Conservation (phyloP, 352 stramenopile species). For the Phytophthora chlamydospora region DNA sequence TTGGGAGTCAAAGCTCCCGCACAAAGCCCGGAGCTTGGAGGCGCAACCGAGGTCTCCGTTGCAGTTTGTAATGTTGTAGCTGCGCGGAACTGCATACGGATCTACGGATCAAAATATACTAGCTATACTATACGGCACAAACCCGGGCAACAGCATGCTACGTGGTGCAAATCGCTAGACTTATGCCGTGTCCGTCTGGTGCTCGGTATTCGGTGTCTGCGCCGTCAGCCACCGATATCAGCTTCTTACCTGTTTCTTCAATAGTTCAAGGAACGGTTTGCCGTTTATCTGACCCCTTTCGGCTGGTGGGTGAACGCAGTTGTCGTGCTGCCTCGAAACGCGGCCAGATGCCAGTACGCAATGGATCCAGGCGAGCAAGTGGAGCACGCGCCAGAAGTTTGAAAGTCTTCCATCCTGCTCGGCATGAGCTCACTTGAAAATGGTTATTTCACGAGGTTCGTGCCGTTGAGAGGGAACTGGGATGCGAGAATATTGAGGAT, state of each 20-base stretch:
- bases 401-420: background rate
- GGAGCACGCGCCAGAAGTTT: background rate
- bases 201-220: background rate
- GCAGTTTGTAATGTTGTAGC: background rate
- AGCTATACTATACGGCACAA: background rate
- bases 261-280: conserved; percentile 13
- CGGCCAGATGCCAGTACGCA: background rate
- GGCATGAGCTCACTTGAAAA: too few species aligned
- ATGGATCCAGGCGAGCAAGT: background rate
- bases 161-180: conserved; percentile 17
- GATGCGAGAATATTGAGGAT: background rate
- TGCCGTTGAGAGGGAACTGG: conserved; percentile 5
- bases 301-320: conserved; percentile 22
- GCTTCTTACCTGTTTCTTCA: conserved; percentile 2
- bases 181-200: conserved; percentile 5
- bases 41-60: background rate
- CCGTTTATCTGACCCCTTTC: conserved; percentile 12
- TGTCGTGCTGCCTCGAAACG: conserved; percentile 4
- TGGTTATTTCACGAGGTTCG: background rate
- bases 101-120: background rate
- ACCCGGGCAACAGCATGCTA: conserved; percentile 1
- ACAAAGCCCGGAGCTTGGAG: conserved; percentile 6
- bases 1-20: conserved; percentile 19
- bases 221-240: conserved; percentile 11
- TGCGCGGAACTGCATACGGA: background rate